Base-by-base conservation (phyloP, 257 asterid genomes). In the Fraxinus anomala region DNA sequence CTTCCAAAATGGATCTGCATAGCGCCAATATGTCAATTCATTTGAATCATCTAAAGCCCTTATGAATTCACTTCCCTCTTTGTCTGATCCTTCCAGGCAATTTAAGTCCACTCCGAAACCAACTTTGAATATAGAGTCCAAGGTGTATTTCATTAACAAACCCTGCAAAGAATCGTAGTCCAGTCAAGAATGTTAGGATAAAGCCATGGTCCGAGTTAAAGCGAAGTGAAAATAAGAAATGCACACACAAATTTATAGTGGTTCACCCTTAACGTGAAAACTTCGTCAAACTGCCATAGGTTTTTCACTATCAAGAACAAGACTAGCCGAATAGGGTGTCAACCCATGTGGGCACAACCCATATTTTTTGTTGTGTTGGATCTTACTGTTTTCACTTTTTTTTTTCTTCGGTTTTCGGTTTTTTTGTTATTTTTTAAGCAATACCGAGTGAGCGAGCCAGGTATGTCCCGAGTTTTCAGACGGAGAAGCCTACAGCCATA, bases 41-140 rank as follows among this genome's bases (percentile, higher is more conserved):
- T 87, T 93, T 1, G 97, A 84, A 73, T 91, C 91, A 82, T 93
- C 98, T 51, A 91, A 88, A n/a, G 96, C 97, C 83, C 84, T 86
- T 70, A 81, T 91, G 34, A 91, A 89, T 44, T 79, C 37, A 33
- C 68, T 82, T 28, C 89, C 92, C 69, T 86, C 89, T 56, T 73
- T 83, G 39, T 86, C 82, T 56, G 92, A 84, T 76, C 89, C 93
- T 12, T 84, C 76, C 19, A 90, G n/a, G 79, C 92, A 86, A 56
- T 91, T 86, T 44, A 91, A 73, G 47, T 90, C 98, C 0, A 89
- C 90, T 72, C 94, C 97, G 63, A 93, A 91, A 7, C 93, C 98
- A 81, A 93, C 97, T 84, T 85, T 89, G 82, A 90, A 93, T 65
- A 91, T 89, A 0, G 97, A 90, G 59, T 93, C 97, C 72, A 90